Conservation (phyloP, 306 rosid species). For the Prunus kanzakura region DNA sequence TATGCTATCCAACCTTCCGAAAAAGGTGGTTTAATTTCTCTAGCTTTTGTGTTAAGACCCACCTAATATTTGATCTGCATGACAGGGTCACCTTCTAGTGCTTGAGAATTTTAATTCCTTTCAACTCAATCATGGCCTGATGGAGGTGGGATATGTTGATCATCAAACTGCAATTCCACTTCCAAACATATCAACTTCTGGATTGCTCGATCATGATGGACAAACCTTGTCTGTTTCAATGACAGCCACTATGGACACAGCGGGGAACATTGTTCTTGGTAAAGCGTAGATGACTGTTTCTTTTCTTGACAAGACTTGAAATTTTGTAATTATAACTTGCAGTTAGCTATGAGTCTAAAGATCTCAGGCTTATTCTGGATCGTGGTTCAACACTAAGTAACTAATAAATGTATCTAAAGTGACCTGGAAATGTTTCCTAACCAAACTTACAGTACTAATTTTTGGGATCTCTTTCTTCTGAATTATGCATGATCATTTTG, state of each 20-base stretch:
- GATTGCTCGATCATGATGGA: conserved; percentile 38
- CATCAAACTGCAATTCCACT: conserved; percentile 37
- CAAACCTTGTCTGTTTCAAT: conserved; percentile 70
- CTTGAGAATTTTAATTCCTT: conserved; percentile 60
- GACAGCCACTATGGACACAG: conserved; percentile 72
- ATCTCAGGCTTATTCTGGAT: background rate
- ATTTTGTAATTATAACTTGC: background rate
- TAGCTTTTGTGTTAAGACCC: background rate
- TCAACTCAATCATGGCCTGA: conserved; percentile 75
- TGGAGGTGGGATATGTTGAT: conserved; percentile 81
- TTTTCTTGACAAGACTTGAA: background rate
- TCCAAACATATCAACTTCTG: conserved; percentile 34
- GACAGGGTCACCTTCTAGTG: conserved; percentile 83
- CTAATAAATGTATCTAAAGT: too few species aligned
- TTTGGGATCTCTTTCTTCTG: too few species aligned
- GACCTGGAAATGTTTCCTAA: too few species aligned
- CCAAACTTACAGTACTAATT: too few species aligned
- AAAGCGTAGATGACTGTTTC: background rate
- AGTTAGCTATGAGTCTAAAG: background rate
- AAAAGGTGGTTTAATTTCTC: background rate
- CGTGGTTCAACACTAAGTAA: too few species aligned
- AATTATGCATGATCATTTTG: too few species aligned
- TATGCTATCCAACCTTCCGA: background rate
- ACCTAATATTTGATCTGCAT: conserved; percentile 19
- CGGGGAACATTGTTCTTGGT: conserved; percentile 79